Base-by-base conservation (phyloP, 495 filamentous ascomycete species). In the Penicillium bovifimosum region DNA sequence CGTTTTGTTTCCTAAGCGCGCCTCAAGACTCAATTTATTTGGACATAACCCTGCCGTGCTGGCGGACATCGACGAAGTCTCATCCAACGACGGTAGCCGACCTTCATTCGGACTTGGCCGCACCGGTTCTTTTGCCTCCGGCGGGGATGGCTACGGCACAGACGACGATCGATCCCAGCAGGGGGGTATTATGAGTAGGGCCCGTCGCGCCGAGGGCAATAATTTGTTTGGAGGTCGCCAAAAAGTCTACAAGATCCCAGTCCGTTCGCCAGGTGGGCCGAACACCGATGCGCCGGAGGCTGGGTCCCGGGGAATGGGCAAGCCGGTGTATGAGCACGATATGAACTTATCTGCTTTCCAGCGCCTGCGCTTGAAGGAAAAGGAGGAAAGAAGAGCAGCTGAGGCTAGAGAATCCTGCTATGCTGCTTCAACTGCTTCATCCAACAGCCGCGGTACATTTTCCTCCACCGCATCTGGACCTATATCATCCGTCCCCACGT, bases 141-240 rank as follows among this genome's bases (percentile, higher is more conserved):
- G 67, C 31, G 60, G 57, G 6, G 81, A 82, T 40, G 74, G 63
- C 17, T 84, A 85, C 54, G 78, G 73, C 18, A 87, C 85, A 5
- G 90, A 96, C 56, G 90, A 93, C 53, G 78, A 81, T 28, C 68
- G 68, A 31, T 70, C 70, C 8, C 64, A 71, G 9, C 74, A 79
- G 38, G 85, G 79, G 0, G 88, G 89, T 62, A 80, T 96, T 11
- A 91, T 97, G 86, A 86, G 77, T 63, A 79, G 93, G 34, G 72
- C 82, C n/a, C 85, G 91, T 59, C 88, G 88, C 9, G 84, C 80
- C 1, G 93, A 97, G 69, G 90, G 91, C 16, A 98, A 97, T 70
- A 88, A 89, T 59, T 65, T 98, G 53, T 98, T 98, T 72, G 93
- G 93, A 47, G 93, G 95, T 9, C 82, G 93, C 27, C 93, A 98